phyloP scores from a whole-genome alignment of 2,329 filamentous ascomycete genomes.

The Clarireedia monteithiana region DNA sequence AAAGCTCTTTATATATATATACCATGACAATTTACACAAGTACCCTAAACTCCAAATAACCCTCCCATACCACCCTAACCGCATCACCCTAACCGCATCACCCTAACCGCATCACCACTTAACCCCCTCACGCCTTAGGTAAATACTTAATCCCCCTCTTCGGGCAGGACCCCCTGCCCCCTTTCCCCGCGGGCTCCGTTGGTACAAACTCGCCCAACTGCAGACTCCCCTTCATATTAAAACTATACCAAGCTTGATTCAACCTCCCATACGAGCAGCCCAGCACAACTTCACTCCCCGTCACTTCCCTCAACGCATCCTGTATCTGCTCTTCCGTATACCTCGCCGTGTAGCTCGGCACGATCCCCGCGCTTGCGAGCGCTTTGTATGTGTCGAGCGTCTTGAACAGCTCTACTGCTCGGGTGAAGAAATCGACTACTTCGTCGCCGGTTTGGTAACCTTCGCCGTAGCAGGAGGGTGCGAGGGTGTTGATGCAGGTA shows the following conservation, averaged over 20 bases:
- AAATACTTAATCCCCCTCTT: slow-evolving; percentile 14
- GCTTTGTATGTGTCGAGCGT: slow-evolving; percentile 28
- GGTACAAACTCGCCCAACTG: slow-evolving; percentile 15
- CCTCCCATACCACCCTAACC: no score
- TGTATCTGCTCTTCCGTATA: slow-evolving; percentile 37
- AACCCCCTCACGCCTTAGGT: slow-evolving; percentile 2
- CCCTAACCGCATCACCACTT: no score
- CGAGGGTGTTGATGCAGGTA: slow-evolving; percentile 60
- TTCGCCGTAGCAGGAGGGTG: slow-evolving; percentile 55
- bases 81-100: no score
- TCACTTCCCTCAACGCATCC: slow-evolving; percentile 35
- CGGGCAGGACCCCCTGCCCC: slow-evolving; percentile 12
- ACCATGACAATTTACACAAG: no score
- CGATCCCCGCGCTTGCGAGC: slow-evolving; percentile 43
- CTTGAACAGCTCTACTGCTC: slow-evolving; percentile 57
- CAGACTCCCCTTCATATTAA: slow-evolving; percentile 16
- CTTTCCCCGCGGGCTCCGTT: slow-evolving; percentile 12
- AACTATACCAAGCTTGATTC: slow-evolving; percentile 42
- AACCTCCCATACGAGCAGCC: slow-evolving; percentile 37
- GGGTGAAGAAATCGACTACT: slow-evolving; percentile 60
- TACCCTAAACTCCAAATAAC: no score
- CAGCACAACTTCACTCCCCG: slow-evolving; percentile 38
- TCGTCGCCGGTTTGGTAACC: slow-evolving; percentile 52
- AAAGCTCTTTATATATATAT: no score
- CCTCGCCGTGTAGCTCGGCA: slow-evolving; percentile 34